These are phyloP conservation scores for Sarocladiaceae sp. DNA, from an alignment of 2,329 filamentous ascomycete genomes.

Conservation along the genomic window DNA sequence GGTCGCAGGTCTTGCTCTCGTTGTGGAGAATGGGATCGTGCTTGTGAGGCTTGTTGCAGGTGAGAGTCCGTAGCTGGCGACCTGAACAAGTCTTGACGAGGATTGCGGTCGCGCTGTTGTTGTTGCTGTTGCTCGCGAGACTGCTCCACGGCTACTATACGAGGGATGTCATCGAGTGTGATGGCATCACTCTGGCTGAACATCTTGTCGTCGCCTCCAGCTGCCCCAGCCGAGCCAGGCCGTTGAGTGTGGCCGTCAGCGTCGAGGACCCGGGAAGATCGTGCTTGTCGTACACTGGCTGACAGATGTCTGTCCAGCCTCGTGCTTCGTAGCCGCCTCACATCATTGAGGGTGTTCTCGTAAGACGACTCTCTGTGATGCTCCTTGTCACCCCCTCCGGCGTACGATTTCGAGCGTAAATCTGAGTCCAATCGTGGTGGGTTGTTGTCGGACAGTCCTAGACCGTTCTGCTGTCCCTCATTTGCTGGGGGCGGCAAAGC, in stretches of 20 bases:
- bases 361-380: slow-evolving; percentile 72
- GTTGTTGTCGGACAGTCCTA: slow-evolving; percentile 37
- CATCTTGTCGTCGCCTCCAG: slow-evolving; percentile 62
- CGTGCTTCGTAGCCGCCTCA: slow-evolving; percentile 85
- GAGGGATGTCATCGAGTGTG: slow-evolving; percentile 91
- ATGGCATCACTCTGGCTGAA: slow-evolving; percentile 89
- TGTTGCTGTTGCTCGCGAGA: slow-evolving; percentile 91
- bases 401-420: slow-evolving; percentile 70
- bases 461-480: slow-evolving; percentile 54
- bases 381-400: slow-evolving; percentile 50
- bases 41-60: slow-evolving; percentile 5
- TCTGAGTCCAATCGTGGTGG: slow-evolving; percentile 53
- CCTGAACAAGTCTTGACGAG: slow-evolving; percentile 48
- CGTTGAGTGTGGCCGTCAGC: slow-evolving; percentile 55
- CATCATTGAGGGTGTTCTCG: slow-evolving; percentile 94
- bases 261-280: slow-evolving; percentile 89
- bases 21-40: slow-evolving; percentile 43
- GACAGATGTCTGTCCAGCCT: slow-evolving; percentile 92
- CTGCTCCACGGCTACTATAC: slow-evolving; percentile 93
- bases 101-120: slow-evolving; percentile 52
- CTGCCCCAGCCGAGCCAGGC: slow-evolving; percentile 67
- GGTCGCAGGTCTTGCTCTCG: slow-evolving; percentile 47
- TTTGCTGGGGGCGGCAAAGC: slow-evolving; percentile 62
- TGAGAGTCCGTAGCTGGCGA: slow-evolving; percentile 10
- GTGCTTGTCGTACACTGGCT: slow-evolving; percentile 84